These are phyloP conservation scores for Artemisia argyi DNA, from an alignment of 129 eudicot genomes.

Conservation along the genomic window DNA sequence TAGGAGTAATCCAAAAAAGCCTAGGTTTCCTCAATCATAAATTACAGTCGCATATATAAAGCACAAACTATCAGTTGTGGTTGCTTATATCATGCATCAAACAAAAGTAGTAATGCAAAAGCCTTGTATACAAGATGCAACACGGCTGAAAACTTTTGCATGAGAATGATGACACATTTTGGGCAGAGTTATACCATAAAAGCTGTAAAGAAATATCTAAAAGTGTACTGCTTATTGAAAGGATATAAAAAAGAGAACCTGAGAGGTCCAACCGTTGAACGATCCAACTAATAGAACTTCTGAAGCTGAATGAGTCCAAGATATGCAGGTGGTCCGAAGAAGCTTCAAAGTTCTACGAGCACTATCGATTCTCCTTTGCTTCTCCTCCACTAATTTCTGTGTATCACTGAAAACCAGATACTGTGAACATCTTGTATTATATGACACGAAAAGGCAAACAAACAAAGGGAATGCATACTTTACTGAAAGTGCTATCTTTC, in stretches of 20 bases:
- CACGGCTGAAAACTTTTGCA: too few species aligned
- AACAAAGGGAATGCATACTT: constrained; percentile 41
- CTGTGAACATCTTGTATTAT: constrained; percentile 5
- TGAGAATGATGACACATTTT: too few species aligned
- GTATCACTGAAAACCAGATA: constrained; percentile 52
- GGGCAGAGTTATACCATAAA: too few species aligned
- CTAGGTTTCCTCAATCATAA: too few species aligned
- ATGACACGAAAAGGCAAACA: background rate
- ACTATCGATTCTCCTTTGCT: constrained; percentile 66
- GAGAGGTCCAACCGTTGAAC: constrained; percentile 86
- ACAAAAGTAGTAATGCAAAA: too few species aligned
- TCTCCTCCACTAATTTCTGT: constrained; percentile 62
- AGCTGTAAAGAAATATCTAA: too few species aligned
- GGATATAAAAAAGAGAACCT: constrained; percentile 39
- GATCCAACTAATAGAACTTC: constrained; percentile 81
- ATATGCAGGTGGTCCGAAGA: constrained; percentile 55
- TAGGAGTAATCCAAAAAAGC: too few species aligned
- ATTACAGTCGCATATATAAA: too few species aligned
- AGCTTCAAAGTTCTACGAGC: too few species aligned
- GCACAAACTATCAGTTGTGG: too few species aligned
- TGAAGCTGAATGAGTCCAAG: constrained; percentile 81
- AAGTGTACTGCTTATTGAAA: background rate
- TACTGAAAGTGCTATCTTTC: constrained; percentile 72
- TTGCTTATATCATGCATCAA: too few species aligned
- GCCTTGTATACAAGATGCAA: too few species aligned